Percentiles rank a stretch among this genome's conserved stretches.
Evolutionary conservation across 345 rosid species (phyloP).

Genomic region (Jatropha curcas): DNA sequence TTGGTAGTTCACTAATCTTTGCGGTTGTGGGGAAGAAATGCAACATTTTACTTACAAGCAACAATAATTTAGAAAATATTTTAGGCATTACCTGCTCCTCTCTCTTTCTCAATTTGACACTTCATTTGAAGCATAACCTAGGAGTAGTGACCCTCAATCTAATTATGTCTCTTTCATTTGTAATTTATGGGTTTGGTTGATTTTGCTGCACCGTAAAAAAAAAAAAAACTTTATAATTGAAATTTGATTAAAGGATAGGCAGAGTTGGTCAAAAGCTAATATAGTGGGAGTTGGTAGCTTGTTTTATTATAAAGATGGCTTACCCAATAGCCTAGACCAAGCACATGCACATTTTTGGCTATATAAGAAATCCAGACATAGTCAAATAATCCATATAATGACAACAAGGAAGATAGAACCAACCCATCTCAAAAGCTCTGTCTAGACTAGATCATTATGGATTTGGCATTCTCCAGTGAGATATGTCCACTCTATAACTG

Average conservation of each 20-base stretch:
- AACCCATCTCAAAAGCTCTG: neutral
- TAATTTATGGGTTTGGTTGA: neutral
- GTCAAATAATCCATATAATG: constrained; percentile 10
- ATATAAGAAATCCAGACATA: neutral
- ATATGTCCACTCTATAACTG: neutral
- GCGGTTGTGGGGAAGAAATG: neutral
- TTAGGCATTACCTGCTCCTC: constrained; percentile 13
- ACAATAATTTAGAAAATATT: neutral
- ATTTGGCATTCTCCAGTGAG: neutral
- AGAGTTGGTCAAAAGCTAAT: constrained; percentile 29
- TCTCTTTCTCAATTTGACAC: neutral
- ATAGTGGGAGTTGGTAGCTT: constrained; percentile 38
- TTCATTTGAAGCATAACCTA: neutral
- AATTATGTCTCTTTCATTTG: constrained; percentile 6
- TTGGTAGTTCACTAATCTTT: neutral
- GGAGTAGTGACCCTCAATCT: neutral
- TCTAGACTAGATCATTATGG: neutral
- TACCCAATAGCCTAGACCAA: neutral
- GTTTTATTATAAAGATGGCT: neutral
- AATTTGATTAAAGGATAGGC: constrained; percentile 1
- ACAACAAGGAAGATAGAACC: constrained; percentile 12
- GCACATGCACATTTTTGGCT: neutral
- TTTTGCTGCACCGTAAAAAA: neutral
- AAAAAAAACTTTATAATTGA: constrained; percentile 2
- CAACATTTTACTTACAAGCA: neutral